Evolutionary conservation across 371 early-diverging fungal genomes (phyloP).

Genomic region (Dichotomocladium elegans): DNA sequence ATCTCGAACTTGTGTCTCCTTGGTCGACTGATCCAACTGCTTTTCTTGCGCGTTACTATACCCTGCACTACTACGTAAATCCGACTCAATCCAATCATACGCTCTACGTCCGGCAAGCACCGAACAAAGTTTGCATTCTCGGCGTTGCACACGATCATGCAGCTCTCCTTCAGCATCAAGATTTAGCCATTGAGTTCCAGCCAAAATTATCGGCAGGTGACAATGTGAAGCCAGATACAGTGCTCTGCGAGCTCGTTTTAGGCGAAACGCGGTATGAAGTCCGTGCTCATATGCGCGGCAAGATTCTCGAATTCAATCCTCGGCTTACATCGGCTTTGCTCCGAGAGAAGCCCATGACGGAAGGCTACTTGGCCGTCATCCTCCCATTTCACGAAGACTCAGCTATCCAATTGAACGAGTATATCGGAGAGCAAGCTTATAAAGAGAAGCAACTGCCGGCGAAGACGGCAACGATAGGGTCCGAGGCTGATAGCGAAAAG

Average conservation of each 20-base stretch:
- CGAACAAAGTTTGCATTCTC: slow-evolving; percentile 48
- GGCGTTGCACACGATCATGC: slow-evolving; percentile 25
- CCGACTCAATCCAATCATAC: neutral
- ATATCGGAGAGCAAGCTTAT: neutral
- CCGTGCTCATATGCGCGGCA: slow-evolving; percentile 36
- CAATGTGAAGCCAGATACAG: slow-evolving; percentile 25
- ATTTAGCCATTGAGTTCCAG: neutral
- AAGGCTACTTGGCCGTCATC: slow-evolving; percentile 44
- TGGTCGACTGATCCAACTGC: slow-evolving; percentile 30
- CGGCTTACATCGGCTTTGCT: slow-evolving; percentile 27
- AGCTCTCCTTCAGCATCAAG: neutral
- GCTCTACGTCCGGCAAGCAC: slow-evolving; percentile 43
- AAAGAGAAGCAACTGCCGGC: too few species aligned
- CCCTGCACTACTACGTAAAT: slow-evolving; percentile 24
- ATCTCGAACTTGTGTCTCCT: slow-evolving; percentile 7
- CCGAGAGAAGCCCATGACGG: slow-evolving; percentile 20
- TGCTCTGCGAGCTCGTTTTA: slow-evolving; percentile 18
- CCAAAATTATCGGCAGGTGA: slow-evolving; percentile 12
- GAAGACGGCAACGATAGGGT: too few species aligned
- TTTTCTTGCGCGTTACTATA: slow-evolving; percentile 37
- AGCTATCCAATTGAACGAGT: neutral
- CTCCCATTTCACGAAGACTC: slow-evolving; percentile 18
- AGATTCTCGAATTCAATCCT: slow-evolving; percentile 37
- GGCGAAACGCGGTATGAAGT: slow-evolving; percentile 18
- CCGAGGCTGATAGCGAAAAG: neutral